Percentiles rank a stretch among this genome's conserved stretches.
Conservation (phyloP, 768 basidiomycete species). For the Podaxis pistillaris region DNA sequence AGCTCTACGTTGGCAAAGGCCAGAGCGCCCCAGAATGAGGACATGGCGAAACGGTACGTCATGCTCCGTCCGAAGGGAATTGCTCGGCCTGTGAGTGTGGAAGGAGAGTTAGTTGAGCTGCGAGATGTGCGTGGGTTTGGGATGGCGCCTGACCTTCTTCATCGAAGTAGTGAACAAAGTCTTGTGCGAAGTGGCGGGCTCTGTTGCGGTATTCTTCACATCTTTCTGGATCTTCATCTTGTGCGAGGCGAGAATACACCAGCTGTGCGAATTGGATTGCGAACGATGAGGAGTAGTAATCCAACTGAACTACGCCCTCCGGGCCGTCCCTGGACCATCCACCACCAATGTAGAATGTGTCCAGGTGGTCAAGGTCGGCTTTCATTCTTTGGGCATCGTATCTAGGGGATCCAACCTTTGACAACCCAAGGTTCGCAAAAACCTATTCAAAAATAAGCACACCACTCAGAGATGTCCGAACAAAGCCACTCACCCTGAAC, state of each 20-base stretch:
- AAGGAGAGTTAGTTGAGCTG: neutral
- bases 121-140: neutral
- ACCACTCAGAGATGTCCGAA: neutral
- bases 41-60: constrained; percentile 81
- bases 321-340: constrained; percentile 81
- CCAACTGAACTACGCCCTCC: constrained; percentile 73
- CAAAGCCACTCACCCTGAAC: constrained; percentile 55
- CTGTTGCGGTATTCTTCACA: constrained; percentile 65
- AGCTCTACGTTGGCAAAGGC: constrained; percentile 70
- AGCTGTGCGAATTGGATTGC: constrained; percentile 77
- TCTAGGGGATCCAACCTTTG: constrained; percentile 54
- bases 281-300: constrained; percentile 79
- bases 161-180: constrained; percentile 78
- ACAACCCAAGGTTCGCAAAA: constrained; percentile 72
- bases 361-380: constrained; percentile 71
- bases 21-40: constrained; percentile 74
- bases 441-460: constrained; percentile 36
- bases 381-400: constrained; percentile 64
- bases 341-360: constrained; percentile 74
- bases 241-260: constrained; percentile 65
- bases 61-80: constrained; percentile 77
- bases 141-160: constrained; percentile 47
- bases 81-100: constrained; percentile 49
- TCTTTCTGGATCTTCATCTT: constrained; percentile 58
- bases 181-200: constrained; percentile 59